Percentiles rank a stretch among this genome's conserved stretches.
These are phyloP conservation scores for Pulveroboletus sp. DNA, from an alignment of 1,284 basidiomycete species.

Conservation along the genomic window DNA sequence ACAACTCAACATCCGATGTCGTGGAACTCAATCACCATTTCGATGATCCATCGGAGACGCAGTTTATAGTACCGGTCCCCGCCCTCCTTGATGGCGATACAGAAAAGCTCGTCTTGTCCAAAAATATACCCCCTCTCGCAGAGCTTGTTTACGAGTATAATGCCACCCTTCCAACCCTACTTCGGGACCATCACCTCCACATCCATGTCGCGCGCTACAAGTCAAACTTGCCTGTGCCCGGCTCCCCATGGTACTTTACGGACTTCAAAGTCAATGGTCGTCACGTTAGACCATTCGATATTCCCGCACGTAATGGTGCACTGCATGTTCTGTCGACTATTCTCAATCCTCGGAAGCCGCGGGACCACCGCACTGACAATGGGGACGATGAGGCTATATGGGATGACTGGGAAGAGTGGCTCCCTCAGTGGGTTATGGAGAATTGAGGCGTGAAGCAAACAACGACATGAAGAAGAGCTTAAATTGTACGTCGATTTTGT, in stretches of 20 bases:
- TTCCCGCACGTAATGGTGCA: slow-evolving; percentile 63
- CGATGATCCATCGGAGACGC: neutral
- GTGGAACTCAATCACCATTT: neutral
- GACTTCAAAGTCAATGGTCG: slow-evolving; percentile 56
- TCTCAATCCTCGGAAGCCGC: slow-evolving; percentile 47
- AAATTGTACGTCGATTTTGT: neutral
- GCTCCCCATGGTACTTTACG: slow-evolving; percentile 42
- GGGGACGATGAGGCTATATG: slow-evolving; percentile 40
- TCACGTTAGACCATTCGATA: slow-evolving; percentile 49
- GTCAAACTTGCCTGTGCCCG: slow-evolving; percentile 43
- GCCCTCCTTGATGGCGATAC: neutral
- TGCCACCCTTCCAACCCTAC: slow-evolving; percentile 49
- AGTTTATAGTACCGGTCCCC: neutral
- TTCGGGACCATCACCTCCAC: slow-evolving; percentile 50
- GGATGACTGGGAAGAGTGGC: slow-evolving; percentile 64
- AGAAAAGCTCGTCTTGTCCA: neutral
- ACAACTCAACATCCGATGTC: slow-evolving; percentile 16
- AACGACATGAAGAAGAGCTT: neutral
- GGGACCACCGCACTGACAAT: slow-evolving; percentile 22
- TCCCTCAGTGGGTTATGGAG: slow-evolving; percentile 42
- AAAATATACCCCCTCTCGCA: neutral
- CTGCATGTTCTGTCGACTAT: slow-evolving; percentile 56
- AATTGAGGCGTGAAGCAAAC: slow-evolving; percentile 20
- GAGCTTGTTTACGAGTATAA: slow-evolving; percentile 49
- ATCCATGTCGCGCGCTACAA: slow-evolving; percentile 50